Evolutionary conservation across 2,329 filamentous ascomycete genomes (phyloP), one percentile per base, ranked within the genome.

Genomic region (Claviceps lovelessii): DNA sequence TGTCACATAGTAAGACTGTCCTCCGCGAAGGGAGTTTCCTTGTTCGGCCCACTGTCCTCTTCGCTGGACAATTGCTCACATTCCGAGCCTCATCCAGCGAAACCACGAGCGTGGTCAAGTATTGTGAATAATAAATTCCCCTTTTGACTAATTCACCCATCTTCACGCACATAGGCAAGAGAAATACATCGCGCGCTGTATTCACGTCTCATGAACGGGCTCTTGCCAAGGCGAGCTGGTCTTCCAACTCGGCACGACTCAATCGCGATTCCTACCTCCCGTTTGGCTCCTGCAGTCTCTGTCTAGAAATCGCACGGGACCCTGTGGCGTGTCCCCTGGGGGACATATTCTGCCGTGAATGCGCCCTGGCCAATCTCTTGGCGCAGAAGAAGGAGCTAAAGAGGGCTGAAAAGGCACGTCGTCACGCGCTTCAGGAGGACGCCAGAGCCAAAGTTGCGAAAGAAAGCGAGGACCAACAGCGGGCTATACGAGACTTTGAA

Each of bases 341-440:
- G 58, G 90, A 97, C 68, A 76, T 98, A 15, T 97, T 97, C 73
- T 98, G 91, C 69, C 84, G 89, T 61, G 93, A 97, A 73, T 98
- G 91, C 72, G 90, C 90, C 9, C 80, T 97, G 53, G 84, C 76
- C 61, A 95, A 97, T 63, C 83, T 98, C n/a, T 76, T 97, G 1
- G 80, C 89, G 1, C 91, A 98, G 70, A 85, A 88, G 61, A 87
- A 90, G 71, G 93, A 97, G 66, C 90, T 95, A 59, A 93, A 90
- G 67, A 81, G 93, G 0, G 66, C 87, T 2, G 87, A 88, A 57
- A 85, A 81, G 61, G 76, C 79, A 28, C 75, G 79, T 23, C 82
- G 84, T 59, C 73, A 77, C 35, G 78, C 81, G 33, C 74, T 77
- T 58, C 76, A 78, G 54, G 85, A 90, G 31, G 73, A 76, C 7